These are phyloP conservation scores for Aspergillus hiratsukae DNA, from an alignment of 2,329 filamentous ascomycete genomes.

Conservation along the genomic window DNA sequence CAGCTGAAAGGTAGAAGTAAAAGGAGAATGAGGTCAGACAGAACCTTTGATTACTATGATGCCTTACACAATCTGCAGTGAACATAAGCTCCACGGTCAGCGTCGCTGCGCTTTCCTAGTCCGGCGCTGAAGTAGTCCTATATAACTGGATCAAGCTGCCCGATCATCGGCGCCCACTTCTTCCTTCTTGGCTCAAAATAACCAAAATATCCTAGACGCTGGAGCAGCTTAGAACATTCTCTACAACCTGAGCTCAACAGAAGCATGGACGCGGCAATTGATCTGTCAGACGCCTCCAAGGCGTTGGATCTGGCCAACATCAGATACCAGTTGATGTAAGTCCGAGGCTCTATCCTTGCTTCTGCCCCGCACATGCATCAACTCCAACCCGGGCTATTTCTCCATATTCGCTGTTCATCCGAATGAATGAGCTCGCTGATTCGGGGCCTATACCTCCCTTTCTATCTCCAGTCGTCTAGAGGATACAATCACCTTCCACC, in stretches of 20 bases:
- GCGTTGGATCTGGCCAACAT: constrained; percentile 88
- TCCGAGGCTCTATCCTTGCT: constrained; percentile 9
- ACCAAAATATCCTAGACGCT: not conserved
- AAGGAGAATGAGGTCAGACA: not conserved
- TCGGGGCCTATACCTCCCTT: not conserved
- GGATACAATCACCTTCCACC: constrained; percentile 94
- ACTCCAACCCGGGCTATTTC: not conserved
- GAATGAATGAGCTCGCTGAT: not conserved
- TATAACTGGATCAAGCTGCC: not conserved
- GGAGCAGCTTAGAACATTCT: not conserved
- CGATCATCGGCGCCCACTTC: not conserved
- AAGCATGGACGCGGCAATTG: constrained; percentile 83
- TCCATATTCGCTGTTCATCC: not conserved
- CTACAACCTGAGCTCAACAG: constrained; percentile 2
- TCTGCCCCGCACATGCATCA: constrained; percentile 2
- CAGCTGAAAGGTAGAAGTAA: not conserved
- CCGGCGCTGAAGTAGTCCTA: not conserved
- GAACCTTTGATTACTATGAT: not conserved
- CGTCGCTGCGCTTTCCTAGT: not conserved
- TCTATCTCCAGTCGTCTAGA: constrained; percentile 69
- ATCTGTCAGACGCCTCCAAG: constrained; percentile 77
- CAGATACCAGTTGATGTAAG: constrained; percentile 87
- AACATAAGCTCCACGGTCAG: not conserved
- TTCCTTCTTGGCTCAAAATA: constrained; percentile 1
- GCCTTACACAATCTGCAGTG: not conserved